These are phyloP conservation scores for Annulohypoxylon bovei DNA, from an alignment of 495 filamentous ascomycete species.

Conservation along the genomic window DNA sequence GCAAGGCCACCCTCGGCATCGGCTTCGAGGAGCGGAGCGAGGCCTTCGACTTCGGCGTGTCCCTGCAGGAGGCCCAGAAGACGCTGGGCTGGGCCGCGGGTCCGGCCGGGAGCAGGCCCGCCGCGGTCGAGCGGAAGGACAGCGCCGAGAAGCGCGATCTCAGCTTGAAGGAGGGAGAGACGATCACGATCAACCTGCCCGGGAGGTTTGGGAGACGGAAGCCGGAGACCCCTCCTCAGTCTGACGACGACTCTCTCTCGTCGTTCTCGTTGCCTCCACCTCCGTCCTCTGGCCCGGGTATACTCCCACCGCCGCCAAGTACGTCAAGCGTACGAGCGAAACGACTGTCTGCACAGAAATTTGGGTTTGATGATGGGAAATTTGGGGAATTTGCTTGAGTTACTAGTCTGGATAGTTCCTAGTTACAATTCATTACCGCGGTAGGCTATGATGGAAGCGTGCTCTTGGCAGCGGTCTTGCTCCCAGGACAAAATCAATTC, in stretches of 20 bases:
- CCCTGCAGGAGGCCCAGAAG: conserved; percentile 76
- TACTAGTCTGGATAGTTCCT: conserved; percentile 3
- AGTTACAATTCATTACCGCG: not conserved
- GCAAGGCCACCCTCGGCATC: conserved; percentile 80
- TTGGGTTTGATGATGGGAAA: conserved; percentile 73
- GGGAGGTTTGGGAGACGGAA: conserved; percentile 58
- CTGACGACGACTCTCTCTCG: conserved; percentile 40
- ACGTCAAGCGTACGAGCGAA: conserved; percentile 62
- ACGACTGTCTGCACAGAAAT: conserved; percentile 59
- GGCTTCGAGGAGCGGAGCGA: conserved; percentile 86
- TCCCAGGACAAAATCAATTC: conserved; percentile 15
- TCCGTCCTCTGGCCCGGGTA: conserved; percentile 49
- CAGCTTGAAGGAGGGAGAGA: conserved; percentile 84
- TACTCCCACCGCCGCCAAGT: conserved; percentile 70
- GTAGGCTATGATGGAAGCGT: not conserved
- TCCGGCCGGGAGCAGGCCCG: conserved; percentile 38
- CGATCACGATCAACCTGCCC: conserved; percentile 80
- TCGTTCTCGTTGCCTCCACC: conserved; percentile 66
- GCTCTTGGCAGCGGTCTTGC: not conserved
- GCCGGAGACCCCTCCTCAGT: conserved; percentile 33
- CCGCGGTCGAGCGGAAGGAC: conserved; percentile 48
- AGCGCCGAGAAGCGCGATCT: conserved; percentile 71
- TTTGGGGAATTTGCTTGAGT: conserved; percentile 70
- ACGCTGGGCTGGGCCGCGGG: conserved; percentile 55
- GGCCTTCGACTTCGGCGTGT: conserved; percentile 83